Evolutionary conservation across 352 stramenopile genomes (phyloP).

Genomic region (Pythium rishiriense): DNA sequence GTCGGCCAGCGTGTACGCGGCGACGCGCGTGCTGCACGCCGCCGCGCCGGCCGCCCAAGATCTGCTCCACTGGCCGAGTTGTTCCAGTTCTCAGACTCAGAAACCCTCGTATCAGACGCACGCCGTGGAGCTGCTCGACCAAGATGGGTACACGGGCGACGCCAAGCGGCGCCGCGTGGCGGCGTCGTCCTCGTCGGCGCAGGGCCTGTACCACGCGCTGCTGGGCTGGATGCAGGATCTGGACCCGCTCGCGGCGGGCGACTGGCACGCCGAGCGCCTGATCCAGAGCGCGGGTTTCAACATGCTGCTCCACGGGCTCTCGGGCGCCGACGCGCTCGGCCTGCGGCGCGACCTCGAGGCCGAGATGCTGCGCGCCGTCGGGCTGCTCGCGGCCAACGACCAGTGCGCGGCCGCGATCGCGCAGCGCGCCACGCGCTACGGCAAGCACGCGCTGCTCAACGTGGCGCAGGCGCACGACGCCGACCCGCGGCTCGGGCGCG

Average conservation of each 20-base stretch:
- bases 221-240: slow-evolving; percentile 52
- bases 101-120: slow-evolving; percentile 8
- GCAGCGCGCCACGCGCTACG: slow-evolving; percentile 61
- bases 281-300: slow-evolving; percentile 63
- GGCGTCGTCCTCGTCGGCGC: neutral
- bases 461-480: slow-evolving; percentile 49
- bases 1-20: slow-evolving; percentile 56
- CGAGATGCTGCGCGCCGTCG: slow-evolving; percentile 51
- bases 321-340: slow-evolving; percentile 32
- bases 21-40: slow-evolving; percentile 54
- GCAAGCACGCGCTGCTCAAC: slow-evolving; percentile 69
- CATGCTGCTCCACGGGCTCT: slow-evolving; percentile 60
- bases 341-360: slow-evolving; percentile 41
- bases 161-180: slow-evolving; percentile 3
- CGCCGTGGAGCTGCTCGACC: slow-evolving; percentile 5
- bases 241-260: slow-evolving; percentile 22
- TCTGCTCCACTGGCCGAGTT: slow-evolving; percentile 12
- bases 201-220: slow-evolving; percentile 42
- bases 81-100: slow-evolving; percentile 5
- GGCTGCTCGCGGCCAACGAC: slow-evolving; percentile 47
- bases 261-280: slow-evolving; percentile 47
- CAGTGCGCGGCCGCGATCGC: slow-evolving; percentile 60
- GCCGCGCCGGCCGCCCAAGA: slow-evolving; percentile 27
- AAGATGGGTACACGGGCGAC: neutral
- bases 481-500: slow-evolving; percentile 56